Evolutionary conservation across 1,139 yeast genomes (phyloP).

Genomic region (Kodamaea sp.): DNA sequence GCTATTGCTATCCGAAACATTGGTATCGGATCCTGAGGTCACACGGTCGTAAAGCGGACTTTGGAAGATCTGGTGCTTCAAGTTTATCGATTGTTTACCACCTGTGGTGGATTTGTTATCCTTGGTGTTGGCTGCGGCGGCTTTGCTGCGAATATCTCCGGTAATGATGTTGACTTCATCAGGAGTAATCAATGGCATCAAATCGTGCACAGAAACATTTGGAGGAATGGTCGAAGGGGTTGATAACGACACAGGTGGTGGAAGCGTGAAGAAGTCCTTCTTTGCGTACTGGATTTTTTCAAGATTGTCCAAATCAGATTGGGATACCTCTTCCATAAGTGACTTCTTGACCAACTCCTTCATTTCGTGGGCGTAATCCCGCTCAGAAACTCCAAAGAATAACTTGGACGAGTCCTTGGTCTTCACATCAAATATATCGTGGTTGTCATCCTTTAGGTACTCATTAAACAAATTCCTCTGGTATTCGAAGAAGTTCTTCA

Average conservation of each 20-base stretch:
- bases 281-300: conserved; percentile 1
- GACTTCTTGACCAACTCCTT: conserved; percentile 23
- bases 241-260: neutral
- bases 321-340: conserved; percentile 11
- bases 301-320: conserved; percentile 5
- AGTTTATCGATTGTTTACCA: conserved; percentile 18
- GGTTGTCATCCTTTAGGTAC: conserved; percentile 19
- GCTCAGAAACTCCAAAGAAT: conserved; percentile 31
- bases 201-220: conserved; percentile 34
- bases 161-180: conserved; percentile 44
- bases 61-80: conserved; percentile 45
- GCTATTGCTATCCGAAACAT: conserved; percentile 23
- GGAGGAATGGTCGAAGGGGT: conserved; percentile 1
- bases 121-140: conserved; percentile 19
- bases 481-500: conserved; percentile 42
- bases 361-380: conserved; percentile 32
- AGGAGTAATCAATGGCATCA: conserved; percentile 42
- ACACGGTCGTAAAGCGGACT: conserved; percentile 40
- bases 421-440: conserved; percentile 35
- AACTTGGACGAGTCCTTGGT: conserved; percentile 39
- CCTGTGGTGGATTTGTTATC: conserved; percentile 16
- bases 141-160: conserved; percentile 33
- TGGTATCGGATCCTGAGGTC: conserved; percentile 49
- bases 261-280: conserved; percentile 5
- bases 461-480: conserved; percentile 34